A percentile compares a stretch with the other conserved stretches of the same genome.
phyloP scores from a whole-genome alignment of 129 eudicot species.

The Centrapalus pauciflorus region DNA sequence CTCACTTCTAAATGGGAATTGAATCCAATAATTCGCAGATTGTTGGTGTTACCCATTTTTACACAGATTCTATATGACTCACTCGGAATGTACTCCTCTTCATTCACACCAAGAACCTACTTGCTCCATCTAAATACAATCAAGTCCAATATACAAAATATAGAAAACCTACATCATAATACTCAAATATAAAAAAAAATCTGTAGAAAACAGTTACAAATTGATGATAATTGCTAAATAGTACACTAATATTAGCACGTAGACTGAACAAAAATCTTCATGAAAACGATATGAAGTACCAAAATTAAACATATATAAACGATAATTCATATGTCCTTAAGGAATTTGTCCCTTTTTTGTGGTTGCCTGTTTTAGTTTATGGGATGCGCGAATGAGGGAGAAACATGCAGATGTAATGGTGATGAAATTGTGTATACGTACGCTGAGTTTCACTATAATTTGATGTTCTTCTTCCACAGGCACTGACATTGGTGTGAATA shows the following conservation, averaged over 20 bases:
- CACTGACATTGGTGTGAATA: conserved; percentile 2
- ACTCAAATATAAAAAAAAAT: no score
- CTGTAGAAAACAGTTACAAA: background rate
- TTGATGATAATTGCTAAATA: conserved; percentile 1
- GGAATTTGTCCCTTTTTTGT: background rate
- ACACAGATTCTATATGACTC: background rate
- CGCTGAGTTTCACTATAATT: conserved; percentile 5
- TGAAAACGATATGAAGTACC: background rate
- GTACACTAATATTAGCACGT: background rate
- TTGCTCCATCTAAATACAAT: background rate
- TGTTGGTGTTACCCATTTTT: conserved; percentile 25
- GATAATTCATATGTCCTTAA: background rate
- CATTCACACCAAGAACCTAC: conserved; percentile 5
- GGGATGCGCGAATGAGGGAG: background rate
- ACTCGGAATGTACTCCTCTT: conserved; percentile 6
- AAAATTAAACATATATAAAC: background rate
- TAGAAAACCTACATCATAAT: background rate
- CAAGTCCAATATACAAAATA: conserved; percentile 4
- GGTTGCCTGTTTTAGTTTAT: background rate
- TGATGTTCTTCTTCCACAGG: background rate
- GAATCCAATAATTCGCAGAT: conserved; percentile 20
- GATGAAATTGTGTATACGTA: background rate
- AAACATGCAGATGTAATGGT: no score
- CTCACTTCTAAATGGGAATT: conserved; percentile 37
- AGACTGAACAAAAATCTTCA: background rate